phyloP scores from a whole-genome alignment of 1,139 yeast genomes.

The Candida pseudoviswanathii region DNA sequence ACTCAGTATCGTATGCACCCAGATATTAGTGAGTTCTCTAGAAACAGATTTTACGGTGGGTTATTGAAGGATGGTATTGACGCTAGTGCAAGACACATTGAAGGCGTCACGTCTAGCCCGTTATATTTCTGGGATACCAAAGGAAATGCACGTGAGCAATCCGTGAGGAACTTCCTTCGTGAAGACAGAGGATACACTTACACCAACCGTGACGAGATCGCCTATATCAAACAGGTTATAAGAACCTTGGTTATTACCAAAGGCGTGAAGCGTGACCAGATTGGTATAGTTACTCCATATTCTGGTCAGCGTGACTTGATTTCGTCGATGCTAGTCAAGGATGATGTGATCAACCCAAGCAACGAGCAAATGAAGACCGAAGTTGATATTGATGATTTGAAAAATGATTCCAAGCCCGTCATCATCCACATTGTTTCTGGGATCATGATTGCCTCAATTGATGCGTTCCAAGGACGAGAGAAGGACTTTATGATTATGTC shows the following conservation, averaged over 20 bases:
- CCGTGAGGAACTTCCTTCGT: conserved; percentile 47
- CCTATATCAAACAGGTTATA: conserved; percentile 46
- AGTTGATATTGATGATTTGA: conserved; percentile 51
- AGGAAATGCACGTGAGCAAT: conserved; percentile 42
- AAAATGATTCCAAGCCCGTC: conserved; percentile 47
- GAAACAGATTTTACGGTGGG: conserved; percentile 56
- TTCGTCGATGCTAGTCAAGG: conserved; percentile 50
- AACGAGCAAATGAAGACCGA: conserved; percentile 47
- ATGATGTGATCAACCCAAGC: conserved; percentile 58
- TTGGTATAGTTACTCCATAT: conserved; percentile 73
- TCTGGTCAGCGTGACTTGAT: conserved; percentile 71
- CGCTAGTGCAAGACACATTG: conserved; percentile 45
- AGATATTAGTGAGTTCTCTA: conserved; percentile 61
- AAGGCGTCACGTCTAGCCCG: conserved; percentile 45
- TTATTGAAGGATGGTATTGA: conserved; percentile 62
- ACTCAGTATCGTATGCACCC: conserved; percentile 80
- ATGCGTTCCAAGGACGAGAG: conserved; percentile 70
- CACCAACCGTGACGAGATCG: conserved; percentile 55
- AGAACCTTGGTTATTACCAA: conserved; percentile 56
- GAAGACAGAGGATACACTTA: conserved; percentile 57
- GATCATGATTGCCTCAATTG: conserved; percentile 69
- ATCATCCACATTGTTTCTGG: conserved; percentile 60
- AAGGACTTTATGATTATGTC: conserved; percentile 60
- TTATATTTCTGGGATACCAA: conserved; percentile 57
- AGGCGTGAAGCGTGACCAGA: conserved; percentile 49